Base-by-base conservation (phyloP, 2,329 filamentous ascomycete genomes). In the Trichophyton benhamiae region DNA sequence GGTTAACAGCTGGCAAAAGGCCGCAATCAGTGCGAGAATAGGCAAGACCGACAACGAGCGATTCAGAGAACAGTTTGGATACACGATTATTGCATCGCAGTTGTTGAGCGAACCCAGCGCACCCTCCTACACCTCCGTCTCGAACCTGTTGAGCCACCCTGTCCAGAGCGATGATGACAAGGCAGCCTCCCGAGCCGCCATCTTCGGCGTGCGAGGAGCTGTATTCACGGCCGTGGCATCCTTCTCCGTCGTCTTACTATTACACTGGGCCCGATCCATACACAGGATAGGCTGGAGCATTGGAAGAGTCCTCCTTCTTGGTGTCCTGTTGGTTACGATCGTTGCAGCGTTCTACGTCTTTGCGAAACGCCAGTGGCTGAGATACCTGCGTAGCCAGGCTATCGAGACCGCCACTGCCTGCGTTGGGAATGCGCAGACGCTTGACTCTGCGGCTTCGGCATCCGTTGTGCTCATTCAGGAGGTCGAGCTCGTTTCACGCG, bases 11-110 rank as follows among this genome's bases (percentile, higher is more conserved):
- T 17, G 13, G 57, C 53, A 38, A 66, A 69, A 89, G 86, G 82
- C 81, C 68, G 87, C 83, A 8, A 81, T 91, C 62, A 87, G 62
- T 27, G 63, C 65, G n/a, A 64, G 60, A 33, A 66, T 95, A 65
- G 86, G 88, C 61, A 82, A 86, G 66, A 84, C 83, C 67, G 91
- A 95, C 68, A 95, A 91, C 71, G 82, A 87, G 67, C 86, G 86
- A 66, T 96, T 96, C 69, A 81, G 96, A 63, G 91, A 96, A 74
- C 88, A 91, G 70, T 96, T 96, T 70, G 88, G 91, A 65, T 96
- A 96, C 75, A 87, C 89, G 22, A 89, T 96, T 66, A 88, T 96
- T 69, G 91, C 91, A 58, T 96, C 91, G 22, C 91, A 96, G 72
- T 81, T 96, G 13, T 79, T 96, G 46, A 90, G 84, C 68, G 87